phyloP scores from a whole-genome alignment of 192 early-diverging fungal species.

The Umbelopsis vinacea region DNA sequence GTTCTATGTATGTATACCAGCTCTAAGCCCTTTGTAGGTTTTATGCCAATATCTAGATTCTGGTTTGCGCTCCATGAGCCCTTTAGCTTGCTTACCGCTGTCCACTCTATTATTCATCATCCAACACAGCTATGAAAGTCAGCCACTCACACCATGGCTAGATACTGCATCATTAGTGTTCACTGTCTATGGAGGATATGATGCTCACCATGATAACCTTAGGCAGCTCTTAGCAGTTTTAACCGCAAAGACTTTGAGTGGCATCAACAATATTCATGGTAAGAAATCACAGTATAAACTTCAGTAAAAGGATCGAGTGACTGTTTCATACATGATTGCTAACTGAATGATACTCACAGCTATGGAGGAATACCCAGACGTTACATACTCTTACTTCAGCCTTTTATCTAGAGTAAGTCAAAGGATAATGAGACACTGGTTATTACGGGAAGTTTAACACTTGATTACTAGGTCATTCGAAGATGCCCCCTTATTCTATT shows the following conservation, averaged over 20 bases:
- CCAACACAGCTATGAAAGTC: constrained; percentile 42
- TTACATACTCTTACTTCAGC: constrained; percentile 53
- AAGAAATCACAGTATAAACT: not conserved
- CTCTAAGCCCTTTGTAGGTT: constrained; percentile 23
- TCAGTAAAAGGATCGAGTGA: no score
- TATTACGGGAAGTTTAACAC: not conserved
- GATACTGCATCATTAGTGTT: constrained; percentile 51
- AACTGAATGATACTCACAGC: constrained; percentile 35
- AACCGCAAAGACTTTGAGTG: constrained; percentile 44
- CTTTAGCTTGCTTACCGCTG: constrained; percentile 51
- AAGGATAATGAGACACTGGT: not conserved
- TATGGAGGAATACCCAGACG: constrained; percentile 59
- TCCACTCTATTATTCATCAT: constrained; percentile 38
- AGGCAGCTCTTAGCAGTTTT: constrained; percentile 38
- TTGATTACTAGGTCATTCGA: constrained; percentile 42
- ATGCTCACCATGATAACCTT: constrained; percentile 31
- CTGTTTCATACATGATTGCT: not conserved
- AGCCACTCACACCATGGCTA: constrained; percentile 50
- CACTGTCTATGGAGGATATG: constrained; percentile 54
- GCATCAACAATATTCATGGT: constrained; percentile 46
- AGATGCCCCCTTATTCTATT: constrained; percentile 59
- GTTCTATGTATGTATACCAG: not conserved
- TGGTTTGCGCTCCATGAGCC: constrained; percentile 48
- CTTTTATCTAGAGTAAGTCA: constrained; percentile 51
- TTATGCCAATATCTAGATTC: constrained; percentile 52